Percentiles rank a stretch among this genome's conserved stretches.
Conservation (phyloP, 306 rosid species). For the Sphenostylis stenocarpa region DNA sequence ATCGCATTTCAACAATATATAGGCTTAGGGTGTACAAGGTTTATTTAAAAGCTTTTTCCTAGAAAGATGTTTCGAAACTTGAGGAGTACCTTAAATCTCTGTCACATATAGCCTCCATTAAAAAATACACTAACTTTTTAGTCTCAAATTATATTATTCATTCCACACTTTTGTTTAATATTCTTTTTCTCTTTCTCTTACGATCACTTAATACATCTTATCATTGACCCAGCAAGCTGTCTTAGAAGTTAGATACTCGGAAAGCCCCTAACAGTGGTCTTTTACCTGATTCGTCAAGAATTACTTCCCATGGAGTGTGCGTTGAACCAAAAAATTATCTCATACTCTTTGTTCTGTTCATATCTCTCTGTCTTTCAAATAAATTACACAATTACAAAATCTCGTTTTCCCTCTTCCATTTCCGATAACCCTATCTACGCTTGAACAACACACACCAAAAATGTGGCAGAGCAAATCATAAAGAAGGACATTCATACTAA, state of each 20-base stretch:
- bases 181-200: not conserved
- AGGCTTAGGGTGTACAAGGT: not conserved
- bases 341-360: not conserved
- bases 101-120: not conserved
- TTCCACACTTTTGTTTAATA: not conserved
- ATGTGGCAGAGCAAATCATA: not conserved
- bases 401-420: not conserved
- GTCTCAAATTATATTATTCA: not conserved
- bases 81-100: not conserved
- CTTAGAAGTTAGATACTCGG: not conserved
- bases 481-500: not conserved
- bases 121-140: not conserved
- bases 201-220: not conserved
- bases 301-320: not conserved
- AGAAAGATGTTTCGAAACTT: not conserved
- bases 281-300: not conserved
- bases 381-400: not conserved
- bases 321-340: not conserved
- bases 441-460: not conserved
- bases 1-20: not conserved
- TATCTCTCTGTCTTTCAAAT: not conserved
- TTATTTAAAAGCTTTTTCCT: not conserved
- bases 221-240: not conserved
- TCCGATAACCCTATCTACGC: not conserved
- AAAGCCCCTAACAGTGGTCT: not conserved